Evolutionary conservation across 2,329 filamentous ascomycete species (phyloP).

Genomic region (Proliferodiscus dingleyae): DNA sequence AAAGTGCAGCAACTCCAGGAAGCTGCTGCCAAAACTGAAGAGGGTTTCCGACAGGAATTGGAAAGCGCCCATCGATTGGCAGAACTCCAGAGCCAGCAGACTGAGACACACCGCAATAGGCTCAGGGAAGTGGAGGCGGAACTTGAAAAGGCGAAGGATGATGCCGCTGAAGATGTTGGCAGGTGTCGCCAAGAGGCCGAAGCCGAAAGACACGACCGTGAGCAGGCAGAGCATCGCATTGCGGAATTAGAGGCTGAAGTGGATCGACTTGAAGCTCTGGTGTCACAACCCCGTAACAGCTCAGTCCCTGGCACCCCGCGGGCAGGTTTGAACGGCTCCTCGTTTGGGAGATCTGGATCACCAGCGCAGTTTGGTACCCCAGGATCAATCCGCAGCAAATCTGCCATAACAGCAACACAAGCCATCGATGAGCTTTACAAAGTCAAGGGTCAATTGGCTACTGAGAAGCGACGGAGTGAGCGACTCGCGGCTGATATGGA

Average conservation of each 20-base stretch:
- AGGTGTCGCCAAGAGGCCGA: constrained; percentile 48
- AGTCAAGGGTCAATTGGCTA: constrained; percentile 67
- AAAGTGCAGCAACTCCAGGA: constrained; percentile 85
- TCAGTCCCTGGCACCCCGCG: constrained; percentile 58
- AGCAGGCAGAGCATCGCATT: constrained; percentile 56
- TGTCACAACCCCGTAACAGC: constrained; percentile 34
- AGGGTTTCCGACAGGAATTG: constrained; percentile 81
- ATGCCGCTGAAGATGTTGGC: constrained; percentile 55
- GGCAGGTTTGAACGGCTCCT: constrained; percentile 45
- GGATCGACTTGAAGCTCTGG: constrained; percentile 53
- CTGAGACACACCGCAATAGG: constrained; percentile 65
- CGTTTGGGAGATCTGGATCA: constrained; percentile 49
- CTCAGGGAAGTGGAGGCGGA: constrained; percentile 64
- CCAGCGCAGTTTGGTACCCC: constrained; percentile 54
- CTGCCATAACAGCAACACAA: constrained; percentile 54
- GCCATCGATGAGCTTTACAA: constrained; percentile 61
- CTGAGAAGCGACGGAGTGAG: constrained; percentile 68
- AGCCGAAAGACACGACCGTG: constrained; percentile 53
- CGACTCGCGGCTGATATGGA: constrained; percentile 74
- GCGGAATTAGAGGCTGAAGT: constrained; percentile 60
- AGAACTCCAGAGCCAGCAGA: constrained; percentile 73
- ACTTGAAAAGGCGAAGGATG: constrained; percentile 55
- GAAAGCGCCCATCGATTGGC: constrained; percentile 77
- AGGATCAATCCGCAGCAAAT: constrained; percentile 50
- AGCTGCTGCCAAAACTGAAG: constrained; percentile 72